Base-by-base conservation (phyloP, 1,284 basidiomycete genomes). In the Abortiporus biennis region DNA sequence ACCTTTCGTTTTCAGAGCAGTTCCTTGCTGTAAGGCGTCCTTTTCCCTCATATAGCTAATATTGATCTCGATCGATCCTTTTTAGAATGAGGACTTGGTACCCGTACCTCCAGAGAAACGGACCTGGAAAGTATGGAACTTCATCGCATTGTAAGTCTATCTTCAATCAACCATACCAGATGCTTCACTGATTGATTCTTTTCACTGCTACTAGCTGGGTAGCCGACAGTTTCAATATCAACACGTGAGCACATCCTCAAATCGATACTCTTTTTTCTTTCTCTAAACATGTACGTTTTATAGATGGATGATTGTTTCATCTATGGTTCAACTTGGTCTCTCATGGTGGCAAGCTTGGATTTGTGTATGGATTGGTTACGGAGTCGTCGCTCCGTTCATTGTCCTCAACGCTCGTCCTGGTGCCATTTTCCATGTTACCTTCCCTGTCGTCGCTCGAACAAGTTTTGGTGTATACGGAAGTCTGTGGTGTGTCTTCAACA, bases 341-440 rank as follows among this genome's bases (percentile, higher is more conserved):
- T 81, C 78, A 0, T 90, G 85, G 85, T 90, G 85, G 85, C 84
- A 88, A 58, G 80, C 85, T 9, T 86, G 82, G 83, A 69, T 86
- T 30, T 78, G 80, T 53, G 83, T 87, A 13, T 86, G 81, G 74
- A 57, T 90, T 38, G 88, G 87, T 1, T 92, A 91, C 57, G 69
- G 71, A 0, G 56, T 84, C 36, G 80, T 82, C 16, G 81, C 83
- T 0, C 78, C 80, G 1, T 82, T 93, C 61, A 74, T 92, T 45
- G 83, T 84, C 20, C 62, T 85, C 47, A 90, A 89, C 50, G 88
- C 85, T n/a, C 75, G 86, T 20, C 82, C 85, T 2, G 87, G 86
- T 38, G 84, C 85, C 3, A 69, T 85, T n/a, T 80, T 80, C 55
- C 85, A 88, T 56, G 65, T 90, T 54, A 85, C 80, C 6, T 93